phyloP scores from a whole-genome alignment of 495 filamentous ascomycete genomes.

The Baudoinia panamericana region DNA sequence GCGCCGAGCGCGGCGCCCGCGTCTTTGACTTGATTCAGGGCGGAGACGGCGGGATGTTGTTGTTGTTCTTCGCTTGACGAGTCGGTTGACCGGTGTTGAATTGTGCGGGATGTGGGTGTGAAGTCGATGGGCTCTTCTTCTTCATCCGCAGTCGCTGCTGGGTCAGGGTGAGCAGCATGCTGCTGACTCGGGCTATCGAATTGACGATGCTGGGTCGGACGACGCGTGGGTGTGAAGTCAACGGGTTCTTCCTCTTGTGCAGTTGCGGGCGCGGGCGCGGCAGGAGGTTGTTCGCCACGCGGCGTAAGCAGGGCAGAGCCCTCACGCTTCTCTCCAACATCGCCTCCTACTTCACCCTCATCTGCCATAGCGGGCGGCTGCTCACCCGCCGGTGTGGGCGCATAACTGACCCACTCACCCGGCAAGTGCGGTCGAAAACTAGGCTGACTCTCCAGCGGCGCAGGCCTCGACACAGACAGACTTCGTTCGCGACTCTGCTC shows the following conservation, averaged over 20 bases:
- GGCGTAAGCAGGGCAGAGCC: no score
- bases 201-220: background rate
- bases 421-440: slow-evolving; percentile 48
- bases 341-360: no score
- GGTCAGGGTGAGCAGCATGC: background rate
- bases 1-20: slow-evolving; percentile 15
- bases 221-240: slow-evolving; percentile 29
- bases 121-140: slow-evolving; percentile 24
- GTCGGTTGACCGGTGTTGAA: slow-evolving; percentile 6
- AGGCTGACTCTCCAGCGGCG: slow-evolving; percentile 2
- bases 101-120: slow-evolving; percentile 27
- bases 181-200: no score
- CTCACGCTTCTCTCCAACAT: slow-evolving; percentile 1
- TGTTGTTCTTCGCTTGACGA: slow-evolving; percentile 1
- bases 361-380: slow-evolving; percentile 8
- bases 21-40: slow-evolving; percentile 7
- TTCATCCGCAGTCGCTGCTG: background rate
- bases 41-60: background rate
- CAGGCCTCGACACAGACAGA: background rate
- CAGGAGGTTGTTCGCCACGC: no score
- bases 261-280: no score
- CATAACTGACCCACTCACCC: slow-evolving; percentile 52
- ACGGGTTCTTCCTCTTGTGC: slow-evolving; percentile 6
- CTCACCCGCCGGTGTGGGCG: slow-evolving; percentile 26
- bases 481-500: background rate